Percentiles rank a stretch among this genome's conserved stretches.
phyloP scores from a whole-genome alignment of 164 flowering plant species.

The Nelumbo lutea region DNA sequence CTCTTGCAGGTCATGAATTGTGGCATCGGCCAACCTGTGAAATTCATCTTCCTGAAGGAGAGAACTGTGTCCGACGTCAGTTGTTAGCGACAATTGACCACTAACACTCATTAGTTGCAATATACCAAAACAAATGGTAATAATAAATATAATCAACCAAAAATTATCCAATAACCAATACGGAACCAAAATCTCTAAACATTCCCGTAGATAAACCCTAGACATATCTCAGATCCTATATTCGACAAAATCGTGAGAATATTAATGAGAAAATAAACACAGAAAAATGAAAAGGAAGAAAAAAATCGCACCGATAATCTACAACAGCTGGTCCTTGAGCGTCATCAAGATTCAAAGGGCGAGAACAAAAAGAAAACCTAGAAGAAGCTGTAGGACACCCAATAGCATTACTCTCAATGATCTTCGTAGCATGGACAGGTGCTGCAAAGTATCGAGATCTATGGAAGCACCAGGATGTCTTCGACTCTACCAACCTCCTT shows the following conservation, averaged over 20 bases:
- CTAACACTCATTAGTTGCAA: neutral
- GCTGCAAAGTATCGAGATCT: neutral
- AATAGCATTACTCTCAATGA: neutral
- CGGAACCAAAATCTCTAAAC: neutral
- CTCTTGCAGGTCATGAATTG: conserved; percentile 70
- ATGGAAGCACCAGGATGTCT: neutral
- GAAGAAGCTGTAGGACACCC: neutral
- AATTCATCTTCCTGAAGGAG: conserved; percentile 75
- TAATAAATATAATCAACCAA: neutral
- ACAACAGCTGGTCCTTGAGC: conserved; percentile 13
- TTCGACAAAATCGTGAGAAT: too few species aligned
- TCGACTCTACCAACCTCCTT: neutral
- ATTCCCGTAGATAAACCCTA: too few species aligned
- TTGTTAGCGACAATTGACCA: conserved; percentile 10
- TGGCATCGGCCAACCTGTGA: conserved; percentile 69
- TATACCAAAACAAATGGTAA: neutral
- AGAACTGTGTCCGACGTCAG: conserved; percentile 44
- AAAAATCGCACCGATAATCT: conserved; percentile 16
- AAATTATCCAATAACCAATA: too few species aligned
- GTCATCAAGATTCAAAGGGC: conserved; percentile 3
- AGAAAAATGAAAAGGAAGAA: neutral
- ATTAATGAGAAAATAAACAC: too few species aligned
- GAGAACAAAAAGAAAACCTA: neutral
- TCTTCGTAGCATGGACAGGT: neutral
- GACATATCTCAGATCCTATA: neutral